Evolutionary conservation across 257 asterid species (phyloP).

Genomic region (Lavandula angustifolia): DNA sequence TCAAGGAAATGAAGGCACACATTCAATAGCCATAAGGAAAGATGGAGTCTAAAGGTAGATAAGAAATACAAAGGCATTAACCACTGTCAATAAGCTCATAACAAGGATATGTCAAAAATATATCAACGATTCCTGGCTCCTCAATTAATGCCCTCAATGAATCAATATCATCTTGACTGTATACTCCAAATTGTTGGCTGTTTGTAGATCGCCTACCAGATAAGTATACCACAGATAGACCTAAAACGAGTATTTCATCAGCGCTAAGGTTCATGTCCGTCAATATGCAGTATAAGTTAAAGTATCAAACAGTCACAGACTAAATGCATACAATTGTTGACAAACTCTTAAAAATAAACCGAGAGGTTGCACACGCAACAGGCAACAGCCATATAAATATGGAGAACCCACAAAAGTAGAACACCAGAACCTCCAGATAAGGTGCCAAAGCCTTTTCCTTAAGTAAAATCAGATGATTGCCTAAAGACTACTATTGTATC

Average conservation of each 20-base stretch:
- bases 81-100: conserved; percentile 20
- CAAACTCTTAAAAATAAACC: conserved; percentile 26
- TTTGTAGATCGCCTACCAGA: conserved; percentile 77
- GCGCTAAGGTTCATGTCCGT: conserved; percentile 14
- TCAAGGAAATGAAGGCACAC: conserved; percentile 49
- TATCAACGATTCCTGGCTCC: conserved; percentile 79
- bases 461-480: conserved; percentile 6
- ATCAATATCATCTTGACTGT: conserved; percentile 90
- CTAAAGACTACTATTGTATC: not conserved
- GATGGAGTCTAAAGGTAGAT: conserved; percentile 13
- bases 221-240: conserved; percentile 77
- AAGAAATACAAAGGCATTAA: conserved; percentile 20
- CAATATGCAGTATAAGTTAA: conserved; percentile 19
- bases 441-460: conserved; percentile 5
- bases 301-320: conserved; percentile 16
- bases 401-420: not conserved
- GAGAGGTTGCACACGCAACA: conserved; percentile 5
- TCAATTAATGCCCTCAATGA: conserved; percentile 90
- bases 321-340: conserved; percentile 24
- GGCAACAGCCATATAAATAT: conserved; percentile 12
- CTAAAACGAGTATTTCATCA: conserved; percentile 49
- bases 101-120: conserved; percentile 94
- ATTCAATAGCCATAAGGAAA: conserved; percentile 16
- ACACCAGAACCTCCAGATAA: conserved; percentile 3
- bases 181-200: conserved; percentile 69